Conservation (phyloP, 768 basidiomycete genomes). For the Kondoa malvinella region DNA sequence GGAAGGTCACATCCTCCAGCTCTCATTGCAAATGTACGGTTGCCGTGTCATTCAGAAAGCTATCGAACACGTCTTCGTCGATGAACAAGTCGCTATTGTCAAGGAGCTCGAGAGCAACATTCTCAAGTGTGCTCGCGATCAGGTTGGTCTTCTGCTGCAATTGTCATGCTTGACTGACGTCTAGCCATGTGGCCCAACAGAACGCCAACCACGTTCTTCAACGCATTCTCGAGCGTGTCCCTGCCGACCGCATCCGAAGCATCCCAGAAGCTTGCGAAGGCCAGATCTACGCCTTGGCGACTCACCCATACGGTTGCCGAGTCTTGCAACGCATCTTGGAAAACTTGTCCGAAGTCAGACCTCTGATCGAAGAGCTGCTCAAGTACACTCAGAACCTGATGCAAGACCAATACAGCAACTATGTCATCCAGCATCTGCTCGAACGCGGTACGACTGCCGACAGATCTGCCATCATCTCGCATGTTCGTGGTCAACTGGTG, state of each 20-base stretch:
- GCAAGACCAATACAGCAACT: constrained; percentile 41
- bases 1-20: constrained; percentile 54
- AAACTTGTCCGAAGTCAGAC: constrained; percentile 52
- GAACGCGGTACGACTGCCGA: constrained; percentile 61
- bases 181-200: constrained; percentile 1
- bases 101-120: constrained; percentile 63
- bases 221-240: constrained; percentile 66
- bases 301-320: constrained; percentile 83
- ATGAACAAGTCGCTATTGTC: constrained; percentile 60
- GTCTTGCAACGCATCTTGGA: constrained; percentile 87
- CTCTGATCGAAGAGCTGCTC: constrained; percentile 68
- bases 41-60: constrained; percentile 94
- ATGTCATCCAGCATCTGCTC: constrained; percentile 85
- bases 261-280: constrained; percentile 52
- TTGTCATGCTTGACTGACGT: neutral
- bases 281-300: constrained; percentile 60
- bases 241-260: constrained; percentile 58
- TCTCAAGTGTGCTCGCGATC: constrained; percentile 67
- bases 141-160: constrained; percentile 25
- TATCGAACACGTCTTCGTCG: constrained; percentile 58
- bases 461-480: constrained; percentile 46
- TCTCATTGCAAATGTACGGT: constrained; percentile 85
- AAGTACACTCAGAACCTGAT: constrained; percentile 45
- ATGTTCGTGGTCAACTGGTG: constrained; percentile 60
- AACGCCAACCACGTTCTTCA: constrained; percentile 50